phyloP scores from a whole-genome alignment of 2,329 filamentous ascomycete species.

The Aaosphaeria pasadenensis region DNA sequence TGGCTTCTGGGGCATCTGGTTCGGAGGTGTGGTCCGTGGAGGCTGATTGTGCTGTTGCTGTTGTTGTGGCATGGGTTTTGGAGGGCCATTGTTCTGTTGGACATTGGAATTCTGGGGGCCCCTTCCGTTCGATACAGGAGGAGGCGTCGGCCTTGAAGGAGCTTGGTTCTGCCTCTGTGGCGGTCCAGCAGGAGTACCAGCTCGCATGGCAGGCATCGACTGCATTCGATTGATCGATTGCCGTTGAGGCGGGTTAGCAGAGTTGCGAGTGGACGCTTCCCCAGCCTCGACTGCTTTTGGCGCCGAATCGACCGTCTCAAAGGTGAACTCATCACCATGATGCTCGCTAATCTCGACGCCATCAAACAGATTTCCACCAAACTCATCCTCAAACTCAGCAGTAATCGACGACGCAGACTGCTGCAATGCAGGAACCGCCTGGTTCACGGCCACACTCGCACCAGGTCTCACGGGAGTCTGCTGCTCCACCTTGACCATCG shows the following conservation, averaged over 20 bases:
- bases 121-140: slow-evolving; percentile 19
- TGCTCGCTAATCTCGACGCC: slow-evolving; percentile 59
- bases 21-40: slow-evolving; percentile 21
- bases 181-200: slow-evolving; percentile 18
- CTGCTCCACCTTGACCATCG: slow-evolving; percentile 24
- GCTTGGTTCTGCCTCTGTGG: slow-evolving; percentile 21
- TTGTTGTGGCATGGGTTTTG: slow-evolving; percentile 19
- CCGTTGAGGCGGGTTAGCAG: slow-evolving; percentile 16
- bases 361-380: slow-evolving; percentile 54
- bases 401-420: slow-evolving; percentile 32
- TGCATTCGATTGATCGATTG: slow-evolving; percentile 20
- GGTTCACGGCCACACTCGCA: slow-evolving; percentile 21
- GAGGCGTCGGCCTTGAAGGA: slow-evolving; percentile 12
- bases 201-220: slow-evolving; percentile 19
- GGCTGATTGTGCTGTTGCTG: slow-evolving; percentile 16
- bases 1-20: slow-evolving; percentile 7
- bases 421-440: slow-evolving; percentile 9
- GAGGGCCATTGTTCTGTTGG: slow-evolving; percentile 18
- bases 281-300: neutral
- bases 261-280: neutral
- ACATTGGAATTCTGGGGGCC: slow-evolving; percentile 23
- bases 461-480: slow-evolving; percentile 18
- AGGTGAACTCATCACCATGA: slow-evolving; percentile 55
- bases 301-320: slow-evolving; percentile 16
- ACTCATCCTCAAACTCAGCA: slow-evolving; percentile 54